Evolutionary conservation across 2,329 filamentous ascomycete species (phyloP).

Genomic region (Penicillium sclerotiorum): DNA sequence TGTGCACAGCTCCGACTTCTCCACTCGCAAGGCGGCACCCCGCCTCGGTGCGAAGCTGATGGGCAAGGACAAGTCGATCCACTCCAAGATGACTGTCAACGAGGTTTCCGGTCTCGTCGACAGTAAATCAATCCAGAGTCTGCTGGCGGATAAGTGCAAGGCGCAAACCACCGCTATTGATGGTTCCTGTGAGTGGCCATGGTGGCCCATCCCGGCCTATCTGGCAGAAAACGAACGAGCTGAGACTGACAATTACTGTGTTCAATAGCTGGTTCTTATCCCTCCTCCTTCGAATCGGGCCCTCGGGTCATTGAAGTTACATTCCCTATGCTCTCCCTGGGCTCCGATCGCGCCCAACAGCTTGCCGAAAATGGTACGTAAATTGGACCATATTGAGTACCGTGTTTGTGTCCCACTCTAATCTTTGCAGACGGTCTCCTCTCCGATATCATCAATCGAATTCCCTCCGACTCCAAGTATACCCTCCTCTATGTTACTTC

Average conservation of each 20-base stretch:
- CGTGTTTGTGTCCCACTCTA: constrained; percentile 4
- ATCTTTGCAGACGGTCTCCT: constrained; percentile 49
- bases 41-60: constrained; percentile 57
- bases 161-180: constrained; percentile 48
- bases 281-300: constrained; percentile 36
- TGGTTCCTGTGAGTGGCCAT: constrained; percentile 40
- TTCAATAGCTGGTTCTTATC: constrained; percentile 42
- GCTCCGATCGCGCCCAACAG: constrained; percentile 39
- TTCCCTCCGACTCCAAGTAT: constrained; percentile 60
- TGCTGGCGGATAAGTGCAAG: constrained; percentile 53
- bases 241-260: constrained; percentile 19
- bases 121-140: constrained; percentile 41
- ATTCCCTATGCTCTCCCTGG: constrained; percentile 46
- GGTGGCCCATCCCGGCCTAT: constrained; percentile 2
- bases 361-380: constrained; percentile 48
- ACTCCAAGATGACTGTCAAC: constrained; percentile 55
- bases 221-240: not conserved
- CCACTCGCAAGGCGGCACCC: constrained; percentile 53
- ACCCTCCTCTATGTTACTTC: constrained; percentile 77
- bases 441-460: constrained; percentile 48
- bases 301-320: constrained; percentile 50
- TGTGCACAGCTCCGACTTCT: constrained; percentile 70
- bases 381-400: not conserved
- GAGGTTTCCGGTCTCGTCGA: constrained; percentile 58
- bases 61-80: constrained; percentile 53